Base-by-base conservation (phyloP, 1,284 basidiomycete genomes). In the Phaffia rhodozyma region DNA sequence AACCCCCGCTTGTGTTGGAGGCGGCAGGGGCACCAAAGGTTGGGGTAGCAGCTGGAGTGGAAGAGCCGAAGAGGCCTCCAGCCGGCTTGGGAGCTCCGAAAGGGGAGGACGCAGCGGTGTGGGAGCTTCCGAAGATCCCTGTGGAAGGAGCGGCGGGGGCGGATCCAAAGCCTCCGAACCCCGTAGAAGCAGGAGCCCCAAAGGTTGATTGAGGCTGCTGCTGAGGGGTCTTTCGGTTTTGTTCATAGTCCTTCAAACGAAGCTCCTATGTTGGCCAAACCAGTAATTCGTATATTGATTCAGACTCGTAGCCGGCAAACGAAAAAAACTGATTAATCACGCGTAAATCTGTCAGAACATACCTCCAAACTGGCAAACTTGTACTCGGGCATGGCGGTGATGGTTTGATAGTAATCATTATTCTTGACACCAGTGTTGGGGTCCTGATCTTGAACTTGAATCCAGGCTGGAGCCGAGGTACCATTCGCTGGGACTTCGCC, bases 191-290 rank as follows among this genome's bases (percentile, higher is more conserved):
- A 1, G 69, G 32, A 43, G 66, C 58, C 7, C 68, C 66, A 54
- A 67, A 68, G 11, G 62, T 63, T 23, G 57, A 58, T 21, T 50
- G 20, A n/a, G 63, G 65, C 73, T 87, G 88, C 84, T 87, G 87
- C 53, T 87, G 84, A 68, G 89, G 89, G 1, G 82, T 79, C 71
- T 84, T 84, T 57, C 84, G 83, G 69, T 80, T 80, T 69, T 83
- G 78, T 68, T 78, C 77, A 67, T 79, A 81, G 66, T 78, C 77
- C 70, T 79, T 75, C 61, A 74, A 73, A 68, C 79, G 77, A 29
- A 79, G 70, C 66, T 79, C 73, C 70, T 72, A 65, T 23, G 11
- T 50, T 1, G 32, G 34, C 23, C 51, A 21, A 4, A 23, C 13
- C 21, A 18, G 16, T 21, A 55, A 5, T 53, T n/a, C n/a, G n/a